Base-by-base conservation (phyloP, 2,329 filamentous ascomycete species). In the Sporothrix luriei region DNA sequence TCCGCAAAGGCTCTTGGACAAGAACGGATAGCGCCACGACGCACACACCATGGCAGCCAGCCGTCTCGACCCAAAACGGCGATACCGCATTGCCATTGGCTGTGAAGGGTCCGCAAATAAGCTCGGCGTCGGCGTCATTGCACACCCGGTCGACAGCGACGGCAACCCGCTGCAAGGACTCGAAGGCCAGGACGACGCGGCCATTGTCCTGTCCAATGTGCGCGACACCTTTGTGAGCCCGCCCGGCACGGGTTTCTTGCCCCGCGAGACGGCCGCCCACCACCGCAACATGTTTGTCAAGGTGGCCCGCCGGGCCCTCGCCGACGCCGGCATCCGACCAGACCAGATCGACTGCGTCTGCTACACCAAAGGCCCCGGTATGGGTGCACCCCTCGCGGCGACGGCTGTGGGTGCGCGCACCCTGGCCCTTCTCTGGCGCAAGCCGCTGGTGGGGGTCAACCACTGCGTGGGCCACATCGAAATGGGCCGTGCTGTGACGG, bases 381-480 rank as follows among this genome's bases (percentile, higher is more conserved):
- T 99, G 95, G 95, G 95, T 70, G 94, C 93, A 51, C 95, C 95
- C 9, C 84, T 99, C 38, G 91, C 94, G 72, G 89, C 90, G 72
- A 93, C 97, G 16, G 94, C 94, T 43, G 83, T 98, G 48, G 94
- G 38, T 1, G 95, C 94, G 24, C 87, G 95, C 71, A 92, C 91
- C 72, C 82, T 98, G 43, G 85, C 88, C 54, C 82, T 97, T 71
- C 85, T 99, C 19, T 99, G 95, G 95, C 85, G 83, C 68, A 93
- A 92, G 79, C 89, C 91, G n/a, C 84, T 99, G 49, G 90, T 99
- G 3, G 94, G 93, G 29, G 95, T 99, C 33, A 99, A 99, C 81
- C 95, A 99, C 81, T 99, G 95, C 80, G 92, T 99, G 62, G 95
- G 95, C 55, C 95, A 99, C 80, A 98, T 99, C 76, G 95, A 99